Conservation (phyloP, 495 filamentous ascomycete species). For the Tuber aestivum region DNA sequence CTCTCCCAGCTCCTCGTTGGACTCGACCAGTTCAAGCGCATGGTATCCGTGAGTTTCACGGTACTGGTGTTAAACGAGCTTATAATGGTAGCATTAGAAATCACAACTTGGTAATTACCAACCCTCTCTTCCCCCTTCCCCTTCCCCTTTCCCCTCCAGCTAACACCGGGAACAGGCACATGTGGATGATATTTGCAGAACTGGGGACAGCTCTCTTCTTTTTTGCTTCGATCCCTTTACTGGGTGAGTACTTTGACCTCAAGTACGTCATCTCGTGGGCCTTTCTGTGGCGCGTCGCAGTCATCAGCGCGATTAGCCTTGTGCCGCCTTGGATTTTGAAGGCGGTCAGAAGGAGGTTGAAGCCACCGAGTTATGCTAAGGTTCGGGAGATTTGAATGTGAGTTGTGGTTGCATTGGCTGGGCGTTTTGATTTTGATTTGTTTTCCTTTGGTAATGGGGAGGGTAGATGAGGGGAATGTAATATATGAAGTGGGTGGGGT, state of each 20-base stretch:
- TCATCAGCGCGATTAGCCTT: slow-evolving; percentile 68
- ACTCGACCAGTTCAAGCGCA: slow-evolving; percentile 55
- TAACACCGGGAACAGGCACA: slow-evolving; percentile 50
- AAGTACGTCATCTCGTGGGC: slow-evolving; percentile 68
- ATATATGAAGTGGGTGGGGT: not conserved
- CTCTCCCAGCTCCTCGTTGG: slow-evolving; percentile 78
- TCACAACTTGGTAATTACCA: slow-evolving; percentile 72
- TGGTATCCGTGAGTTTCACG: slow-evolving; percentile 89
- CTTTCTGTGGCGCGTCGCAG: slow-evolving; percentile 82
- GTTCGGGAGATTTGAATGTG: slow-evolving; percentile 59
- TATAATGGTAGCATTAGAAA: slow-evolving; percentile 90
- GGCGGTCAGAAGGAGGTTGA: slow-evolving; percentile 71
- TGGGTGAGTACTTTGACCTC: slow-evolving; percentile 87
- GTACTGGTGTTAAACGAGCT: slow-evolving; percentile 91
- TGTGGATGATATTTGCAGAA: slow-evolving; percentile 79
- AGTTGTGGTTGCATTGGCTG: not conserved
- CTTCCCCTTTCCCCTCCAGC: not conserved
- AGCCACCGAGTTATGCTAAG: slow-evolving; percentile 92
- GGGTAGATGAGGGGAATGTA: not conserved
- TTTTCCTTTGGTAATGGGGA: slow-evolving; percentile 1
- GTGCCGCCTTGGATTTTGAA: slow-evolving; percentile 85
- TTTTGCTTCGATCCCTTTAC: slow-evolving; percentile 74
- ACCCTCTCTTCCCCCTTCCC: not conserved
- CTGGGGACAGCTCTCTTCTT: slow-evolving; percentile 75
- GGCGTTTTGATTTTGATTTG: slow-evolving; percentile 6